phyloP scores from a whole-genome alignment of 495 filamentous ascomycete species.

The Melanomma pulvis-pyrius region DNA sequence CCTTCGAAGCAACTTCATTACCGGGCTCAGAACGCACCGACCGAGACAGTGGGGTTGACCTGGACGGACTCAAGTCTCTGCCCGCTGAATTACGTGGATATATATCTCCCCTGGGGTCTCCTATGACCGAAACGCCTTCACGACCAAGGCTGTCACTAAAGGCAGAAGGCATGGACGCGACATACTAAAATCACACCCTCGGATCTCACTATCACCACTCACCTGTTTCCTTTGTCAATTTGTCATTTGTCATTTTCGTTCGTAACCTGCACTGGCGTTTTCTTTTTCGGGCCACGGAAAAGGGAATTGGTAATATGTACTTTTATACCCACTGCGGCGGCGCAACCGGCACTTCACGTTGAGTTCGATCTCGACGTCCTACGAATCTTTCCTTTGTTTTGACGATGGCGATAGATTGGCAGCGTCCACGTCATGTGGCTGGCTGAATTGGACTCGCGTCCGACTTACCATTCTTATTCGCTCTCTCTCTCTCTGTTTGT shows the following conservation, averaged over 20 bases:
- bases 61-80: constrained; percentile 30
- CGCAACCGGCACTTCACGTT: constrained; percentile 26
- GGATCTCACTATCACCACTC: not conserved
- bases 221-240: constrained; percentile 28
- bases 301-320: not conserved
- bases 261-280: not conserved
- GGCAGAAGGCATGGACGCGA: constrained; percentile 7
- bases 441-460: not conserved
- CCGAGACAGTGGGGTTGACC: constrained; percentile 35
- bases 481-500: not conserved
- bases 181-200: constrained; percentile 8
- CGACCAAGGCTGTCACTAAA: constrained; percentile 8
- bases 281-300: not conserved
- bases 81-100: not conserved
- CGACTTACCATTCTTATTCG: not conserved
- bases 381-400: constrained; percentile 32
- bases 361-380: constrained; percentile 36
- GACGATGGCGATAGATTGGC: not conserved
- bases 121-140: constrained; percentile 23
- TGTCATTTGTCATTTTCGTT: not conserved
- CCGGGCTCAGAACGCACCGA: constrained; percentile 28
- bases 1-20: constrained; percentile 13
- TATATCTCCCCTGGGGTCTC: constrained; percentile 15
- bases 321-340: constrained; percentile 14
- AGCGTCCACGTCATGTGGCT: not conserved